Evolutionary conservation across 805 yeast genomes (phyloP), one percentile per base, ranked within the genome.

Genomic region (Nakazawaea ambrosiae): DNA sequence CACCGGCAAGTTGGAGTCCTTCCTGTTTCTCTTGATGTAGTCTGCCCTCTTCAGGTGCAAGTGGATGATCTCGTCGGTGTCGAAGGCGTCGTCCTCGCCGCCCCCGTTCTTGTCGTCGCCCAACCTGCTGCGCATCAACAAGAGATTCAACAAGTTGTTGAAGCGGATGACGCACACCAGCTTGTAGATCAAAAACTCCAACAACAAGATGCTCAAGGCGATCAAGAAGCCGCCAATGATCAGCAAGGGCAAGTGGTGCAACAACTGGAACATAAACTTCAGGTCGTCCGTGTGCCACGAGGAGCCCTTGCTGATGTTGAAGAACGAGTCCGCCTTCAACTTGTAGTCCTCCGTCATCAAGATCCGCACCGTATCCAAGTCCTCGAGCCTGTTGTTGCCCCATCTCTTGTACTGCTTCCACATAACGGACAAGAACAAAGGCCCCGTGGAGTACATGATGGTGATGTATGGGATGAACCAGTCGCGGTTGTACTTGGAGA

Each of bases 241-340:
- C 20, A 88, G 81, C 27, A 81, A 59, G 12, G 76, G 68, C 46
- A 89, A 75, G 57, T 89, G 96, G 45, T 74, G 69, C 14, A 85
- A 87, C 59, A 88, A 61, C 7, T 73, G 62, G 51, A 83, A 78
- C 58, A 88, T 75, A 53, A 85, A 74, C 37, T 76, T 69, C 9
- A 96, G 96, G 57, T 89, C 97, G 46, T 79, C 86, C 51, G 75
- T 61, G 60, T 89, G 97, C 97, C 97, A 89, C 19, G 95, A 83
- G 0, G 95, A 84, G 32, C 97, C 97, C 39, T 75, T 73, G 0
- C 86, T 66, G 39, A 85, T 80, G 27, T 76, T 68, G 58, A 89
- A 88, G 54, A 84, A 83, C 0, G 88, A 71, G 46, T 68, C 61
- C 1, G 68, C 52, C 44, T 68, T 70, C 41, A 72, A 63, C 53